These are phyloP conservation scores for Phlebopus sp. DNA, from an alignment of 1,284 basidiomycete genomes.

Conservation along the genomic window DNA sequence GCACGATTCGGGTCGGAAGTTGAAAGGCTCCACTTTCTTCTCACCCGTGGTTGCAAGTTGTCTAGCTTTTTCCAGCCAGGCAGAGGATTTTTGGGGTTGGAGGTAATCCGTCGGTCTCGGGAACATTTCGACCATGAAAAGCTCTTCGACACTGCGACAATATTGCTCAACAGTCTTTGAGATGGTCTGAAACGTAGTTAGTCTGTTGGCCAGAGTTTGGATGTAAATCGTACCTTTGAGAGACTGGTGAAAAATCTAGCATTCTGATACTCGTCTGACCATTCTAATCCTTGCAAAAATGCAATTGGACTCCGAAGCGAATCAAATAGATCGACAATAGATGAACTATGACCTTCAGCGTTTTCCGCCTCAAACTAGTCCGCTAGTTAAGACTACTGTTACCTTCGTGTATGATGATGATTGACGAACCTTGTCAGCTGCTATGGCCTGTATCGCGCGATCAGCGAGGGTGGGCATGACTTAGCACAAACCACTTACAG, in stretches of 20 bases:
- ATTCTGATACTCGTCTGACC: conserved; percentile 89
- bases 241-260: conserved; percentile 88
- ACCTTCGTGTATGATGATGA: background rate
- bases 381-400: conserved; percentile 9
- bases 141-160: conserved; percentile 81
- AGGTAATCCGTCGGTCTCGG: conserved; percentile 74
- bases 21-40: conserved; percentile 91
- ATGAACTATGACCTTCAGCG: conserved; percentile 86
- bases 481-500: conserved; percentile 47
- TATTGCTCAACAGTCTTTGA: conserved; percentile 93
- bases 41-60: conserved; percentile 74
- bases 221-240: conserved; percentile 58
- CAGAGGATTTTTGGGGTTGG: conserved; percentile 82
- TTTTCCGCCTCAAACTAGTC: conserved; percentile 86
- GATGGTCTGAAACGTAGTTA: conserved; percentile 59
- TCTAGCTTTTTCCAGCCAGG: conserved; percentile 93
- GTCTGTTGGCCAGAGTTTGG: too few relatives aligned
- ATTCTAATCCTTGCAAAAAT: conserved; percentile 86
- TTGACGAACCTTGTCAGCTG: conserved; percentile 74
- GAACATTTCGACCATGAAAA: conserved; percentile 95
- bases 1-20: conserved; percentile 91
- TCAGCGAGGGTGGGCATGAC: conserved; percentile 4
- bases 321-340: conserved; percentile 94
- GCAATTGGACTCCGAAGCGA: conserved; percentile 89
- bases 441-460: conserved; percentile 60